Conservation (phyloP, 179 eudicot genomes). For the Amaranthus tricolor region DNA sequence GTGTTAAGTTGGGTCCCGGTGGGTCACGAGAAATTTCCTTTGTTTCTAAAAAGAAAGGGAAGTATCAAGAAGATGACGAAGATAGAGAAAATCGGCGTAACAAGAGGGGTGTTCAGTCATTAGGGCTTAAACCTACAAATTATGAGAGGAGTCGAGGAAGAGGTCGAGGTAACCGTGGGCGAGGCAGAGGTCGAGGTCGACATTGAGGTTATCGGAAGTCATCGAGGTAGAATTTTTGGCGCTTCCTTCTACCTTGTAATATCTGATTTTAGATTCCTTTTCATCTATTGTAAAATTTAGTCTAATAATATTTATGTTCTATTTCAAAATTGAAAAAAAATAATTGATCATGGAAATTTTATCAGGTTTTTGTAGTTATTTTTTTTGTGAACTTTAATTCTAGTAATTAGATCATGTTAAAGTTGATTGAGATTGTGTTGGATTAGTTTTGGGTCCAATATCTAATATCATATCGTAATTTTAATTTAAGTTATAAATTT, state of each 20-base stretch:
- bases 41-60: constrained; percentile 54
- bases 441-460: too few species aligned
- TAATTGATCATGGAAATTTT: too few species aligned
- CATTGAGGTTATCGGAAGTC: not conserved
- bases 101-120: constrained; percentile 74
- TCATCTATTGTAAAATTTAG: too few species aligned
- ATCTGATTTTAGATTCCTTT: not conserved
- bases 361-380: too few species aligned
- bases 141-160: constrained; percentile 55
- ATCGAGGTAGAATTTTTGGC: constrained; percentile 6
- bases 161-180: constrained; percentile 37
- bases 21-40: constrained; percentile 92
- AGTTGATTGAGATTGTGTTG: too few species aligned
- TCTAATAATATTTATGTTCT: too few species aligned
- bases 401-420: too few species aligned
- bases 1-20: constrained; percentile 72
- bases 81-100: constrained; percentile 43
- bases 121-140: constrained; percentile 59
- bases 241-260: not conserved
- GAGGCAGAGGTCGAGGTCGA: constrained; percentile 41
- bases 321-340: too few species aligned
- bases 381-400: too few species aligned
- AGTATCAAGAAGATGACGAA: constrained; percentile 64
- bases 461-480: too few species aligned
- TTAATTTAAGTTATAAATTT: too few species aligned